Conservation (phyloP, 164 flowering plant species). For the Santalum album region DNA sequence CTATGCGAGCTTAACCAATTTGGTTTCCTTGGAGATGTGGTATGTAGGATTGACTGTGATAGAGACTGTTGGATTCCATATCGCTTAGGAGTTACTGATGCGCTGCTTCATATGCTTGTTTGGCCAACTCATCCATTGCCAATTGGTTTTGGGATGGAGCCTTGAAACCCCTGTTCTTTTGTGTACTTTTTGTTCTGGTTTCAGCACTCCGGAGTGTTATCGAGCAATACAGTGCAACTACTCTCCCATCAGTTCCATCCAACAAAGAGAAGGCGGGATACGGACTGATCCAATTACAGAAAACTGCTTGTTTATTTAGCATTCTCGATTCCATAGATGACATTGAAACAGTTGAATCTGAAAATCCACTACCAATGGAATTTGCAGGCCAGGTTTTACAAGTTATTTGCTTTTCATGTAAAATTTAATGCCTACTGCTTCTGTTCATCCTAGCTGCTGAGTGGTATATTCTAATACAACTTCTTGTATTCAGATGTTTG, state of each 20-base stretch:
- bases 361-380: slow-evolving; percentile 78
- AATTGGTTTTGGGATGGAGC: no score
- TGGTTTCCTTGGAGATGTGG: no score
- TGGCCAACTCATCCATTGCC: no score
- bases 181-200: slow-evolving; percentile 12
- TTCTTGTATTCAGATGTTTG: slow-evolving; percentile 55
- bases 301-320: slow-evolving; percentile 44
- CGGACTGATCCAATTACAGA: slow-evolving; percentile 52
- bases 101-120: no score
- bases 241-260: slow-evolving; percentile 53
- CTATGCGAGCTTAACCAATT: no score
- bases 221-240: slow-evolving; percentile 28
- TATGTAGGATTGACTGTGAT: no score
- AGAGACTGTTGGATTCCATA: no score
- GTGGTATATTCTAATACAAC: slow-evolving; percentile 1
- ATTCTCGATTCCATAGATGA: slow-evolving; percentile 24
- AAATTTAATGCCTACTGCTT: not conserved
- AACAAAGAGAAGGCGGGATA: slow-evolving; percentile 46
- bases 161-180: not conserved
- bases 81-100: no score
- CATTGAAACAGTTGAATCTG: slow-evolving; percentile 38
- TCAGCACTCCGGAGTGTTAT: slow-evolving; percentile 72
- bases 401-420: slow-evolving; percentile 6
- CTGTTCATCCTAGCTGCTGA: not conserved
- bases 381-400: slow-evolving; percentile 63